Percentiles rank a stretch among this genome's conserved stretches.
These are phyloP conservation scores for Polygonum aviculare DNA, from an alignment of 148 eudicot genomes.

Conservation along the genomic window DNA sequence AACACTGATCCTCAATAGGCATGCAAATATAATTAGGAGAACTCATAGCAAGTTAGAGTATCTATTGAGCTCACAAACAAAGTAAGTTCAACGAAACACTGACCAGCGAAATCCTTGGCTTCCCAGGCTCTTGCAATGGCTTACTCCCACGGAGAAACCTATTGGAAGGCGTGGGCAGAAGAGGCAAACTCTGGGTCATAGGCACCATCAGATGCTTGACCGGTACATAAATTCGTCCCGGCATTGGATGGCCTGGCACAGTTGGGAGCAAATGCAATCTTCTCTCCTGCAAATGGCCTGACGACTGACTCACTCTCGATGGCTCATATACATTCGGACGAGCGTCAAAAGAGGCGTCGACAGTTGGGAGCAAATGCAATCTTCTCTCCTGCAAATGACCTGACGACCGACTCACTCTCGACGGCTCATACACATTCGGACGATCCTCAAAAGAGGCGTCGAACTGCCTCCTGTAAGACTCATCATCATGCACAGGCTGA, in stretches of 20 bases:
- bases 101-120: background rate
- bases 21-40: background rate
- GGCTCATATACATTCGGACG: background rate
- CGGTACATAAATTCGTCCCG: slow-evolving; percentile 13
- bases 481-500: background rate
- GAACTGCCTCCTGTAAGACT: background rate
- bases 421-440: background rate
- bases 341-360: background rate
- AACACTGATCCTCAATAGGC: background rate
- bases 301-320: background rate
- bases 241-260: slow-evolving; percentile 11
- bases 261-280: slow-evolving; percentile 10
- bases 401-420: background rate
- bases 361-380: slow-evolving; percentile 9
- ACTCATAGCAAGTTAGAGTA: background rate
- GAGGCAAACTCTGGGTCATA: slow-evolving; percentile 2
- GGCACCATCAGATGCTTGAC: slow-evolving; percentile 21
- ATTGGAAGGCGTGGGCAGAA: background rate
- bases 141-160: slow-evolving; percentile 14
- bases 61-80: background rate
- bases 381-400: slow-evolving; percentile 10
- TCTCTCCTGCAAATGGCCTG: slow-evolving; percentile 7
- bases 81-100: background rate
- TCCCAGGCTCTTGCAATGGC: background rate
- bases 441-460: background rate